Percentiles rank a stretch among this genome's conserved stretches.
phyloP scores from a whole-genome alignment of 1,284 basidiomycete species.

The Coniophora puteana region DNA sequence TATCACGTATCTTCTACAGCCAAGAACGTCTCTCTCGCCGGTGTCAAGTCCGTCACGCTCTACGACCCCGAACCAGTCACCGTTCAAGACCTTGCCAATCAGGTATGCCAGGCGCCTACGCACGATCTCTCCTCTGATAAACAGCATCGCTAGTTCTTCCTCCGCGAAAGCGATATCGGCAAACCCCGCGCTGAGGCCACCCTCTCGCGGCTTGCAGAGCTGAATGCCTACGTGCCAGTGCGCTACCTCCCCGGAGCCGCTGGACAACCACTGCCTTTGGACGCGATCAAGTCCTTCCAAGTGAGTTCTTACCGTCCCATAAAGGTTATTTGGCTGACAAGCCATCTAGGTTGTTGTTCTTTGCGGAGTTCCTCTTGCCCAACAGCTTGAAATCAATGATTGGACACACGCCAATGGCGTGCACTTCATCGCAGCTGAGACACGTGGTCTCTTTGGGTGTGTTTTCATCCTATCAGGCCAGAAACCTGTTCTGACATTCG shows the following conservation, averaged over 20 bases:
- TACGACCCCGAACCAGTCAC: slow-evolving; percentile 91
- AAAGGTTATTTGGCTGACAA: slow-evolving; percentile 2
- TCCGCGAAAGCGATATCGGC: slow-evolving; percentile 86
- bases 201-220: slow-evolving; percentile 86
- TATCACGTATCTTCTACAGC: slow-evolving; percentile 47
- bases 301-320: slow-evolving; percentile 37
- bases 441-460: slow-evolving; percentile 92
- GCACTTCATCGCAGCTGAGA: slow-evolving; percentile 91
- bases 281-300: slow-evolving; percentile 85
- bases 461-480: slow-evolving; percentile 15
- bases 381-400: slow-evolving; percentile 94
- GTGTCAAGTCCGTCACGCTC: slow-evolving; percentile 96
- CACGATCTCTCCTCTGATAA: slow-evolving; percentile 5
- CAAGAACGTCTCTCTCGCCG: slow-evolving; percentile 94
- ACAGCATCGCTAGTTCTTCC: slow-evolving; percentile 74
- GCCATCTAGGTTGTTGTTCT: slow-evolving; percentile 80
- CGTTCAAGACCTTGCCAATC: slow-evolving; percentile 88
- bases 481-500: slow-evolving; percentile 16
- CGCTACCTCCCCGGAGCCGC: slow-evolving; percentile 68
- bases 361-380: slow-evolving; percentile 72
- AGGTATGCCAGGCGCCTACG: slow-evolving; percentile 55
- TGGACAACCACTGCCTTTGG: slow-evolving; percentile 73
- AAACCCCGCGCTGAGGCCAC: slow-evolving; percentile 86
- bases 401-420: slow-evolving; percentile 89
- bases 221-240: slow-evolving; percentile 97